Evolutionary conservation across 768 basidiomycete species (phyloP).

Genomic region (Fomitopsis serialis): DNA sequence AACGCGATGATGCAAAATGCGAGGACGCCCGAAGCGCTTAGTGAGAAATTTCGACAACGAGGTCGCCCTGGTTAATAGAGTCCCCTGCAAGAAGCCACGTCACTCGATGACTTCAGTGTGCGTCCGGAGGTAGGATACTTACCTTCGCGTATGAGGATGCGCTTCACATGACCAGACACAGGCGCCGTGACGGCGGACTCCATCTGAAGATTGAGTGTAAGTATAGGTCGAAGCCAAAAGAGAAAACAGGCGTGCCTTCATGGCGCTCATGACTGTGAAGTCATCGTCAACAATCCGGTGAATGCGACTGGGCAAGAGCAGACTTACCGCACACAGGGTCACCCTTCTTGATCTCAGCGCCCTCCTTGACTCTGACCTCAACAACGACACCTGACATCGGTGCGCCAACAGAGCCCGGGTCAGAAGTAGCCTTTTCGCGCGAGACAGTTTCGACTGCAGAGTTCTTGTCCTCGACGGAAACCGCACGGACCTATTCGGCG

Average conservation of each 20-base stretch:
- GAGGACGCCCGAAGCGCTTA: slow-evolving; percentile 21
- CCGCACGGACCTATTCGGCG: slow-evolving; percentile 72
- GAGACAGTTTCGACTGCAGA: slow-evolving; percentile 94
- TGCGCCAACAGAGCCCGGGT: slow-evolving; percentile 96
- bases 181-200: slow-evolving; percentile 95
- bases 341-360: slow-evolving; percentile 96
- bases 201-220: slow-evolving; percentile 55
- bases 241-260: slow-evolving; percentile 65
- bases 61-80: slow-evolving; percentile 91
- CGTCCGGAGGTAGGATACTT: slow-evolving; percentile 10
- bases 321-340: slow-evolving; percentile 87
- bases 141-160: slow-evolving; percentile 89
- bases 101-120: neutral
- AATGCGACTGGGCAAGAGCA: slow-evolving; percentile 4
- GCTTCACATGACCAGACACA: slow-evolving; percentile 93
- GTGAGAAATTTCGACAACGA: slow-evolving; percentile 84
- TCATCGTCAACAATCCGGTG: slow-evolving; percentile 6
- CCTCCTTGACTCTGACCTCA: slow-evolving; percentile 96
- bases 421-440: slow-evolving; percentile 89
- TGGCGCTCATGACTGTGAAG: slow-evolving; percentile 79
- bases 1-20: slow-evolving; percentile 1
- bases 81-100: slow-evolving; percentile 49
- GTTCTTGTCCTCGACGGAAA: slow-evolving; percentile 93
- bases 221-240: slow-evolving; percentile 9
- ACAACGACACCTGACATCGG: slow-evolving; percentile 98